These are phyloP conservation scores for Mortierella sp. DNA, from an alignment of 371 early-diverging fungal genomes.

Conservation along the genomic window DNA sequence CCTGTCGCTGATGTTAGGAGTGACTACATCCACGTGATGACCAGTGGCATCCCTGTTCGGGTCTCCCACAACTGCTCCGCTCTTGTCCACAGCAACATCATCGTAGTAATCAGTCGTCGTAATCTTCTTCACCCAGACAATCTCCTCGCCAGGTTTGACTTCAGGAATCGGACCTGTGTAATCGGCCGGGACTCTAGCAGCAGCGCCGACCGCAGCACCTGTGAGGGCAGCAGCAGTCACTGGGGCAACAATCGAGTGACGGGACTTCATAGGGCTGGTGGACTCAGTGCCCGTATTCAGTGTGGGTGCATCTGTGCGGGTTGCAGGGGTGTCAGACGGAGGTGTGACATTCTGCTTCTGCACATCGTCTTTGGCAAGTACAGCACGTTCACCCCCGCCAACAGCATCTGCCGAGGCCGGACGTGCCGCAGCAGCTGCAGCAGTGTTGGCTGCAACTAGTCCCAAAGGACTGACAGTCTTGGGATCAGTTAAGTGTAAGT, in stretches of 20 bases:
- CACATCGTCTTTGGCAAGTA: neutral
- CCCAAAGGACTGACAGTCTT: slow-evolving; percentile 6
- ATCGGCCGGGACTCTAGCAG: slow-evolving; percentile 1
- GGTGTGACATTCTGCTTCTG: neutral
- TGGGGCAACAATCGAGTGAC: neutral
- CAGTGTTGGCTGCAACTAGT: neutral
- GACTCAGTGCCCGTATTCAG: neutral
- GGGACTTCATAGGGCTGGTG: too few species aligned
- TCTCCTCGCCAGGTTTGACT: slow-evolving; percentile 28
- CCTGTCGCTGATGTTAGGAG: neutral
- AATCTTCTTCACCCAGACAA: slow-evolving; percentile 41
- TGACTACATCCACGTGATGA: neutral
- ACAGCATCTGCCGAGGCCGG: neutral
- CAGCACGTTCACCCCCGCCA: neutral
- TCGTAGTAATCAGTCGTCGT: slow-evolving; percentile 27
- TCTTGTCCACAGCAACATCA: neutral
- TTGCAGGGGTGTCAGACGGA: too few species aligned
- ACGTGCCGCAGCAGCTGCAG: neutral
- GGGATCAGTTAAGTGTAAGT: slow-evolving; percentile 8
- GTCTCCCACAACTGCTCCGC: too few species aligned
- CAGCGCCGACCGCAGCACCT: neutral
- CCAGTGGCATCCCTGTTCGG: too few species aligned
- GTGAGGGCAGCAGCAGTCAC: neutral
- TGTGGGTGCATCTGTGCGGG: neutral
- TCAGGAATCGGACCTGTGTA: slow-evolving; percentile 23